Percentiles rank a stretch among this genome's conserved stretches.
phyloP scores from a whole-genome alignment of 257 asterid species.

The Asclepias syriaca region DNA sequence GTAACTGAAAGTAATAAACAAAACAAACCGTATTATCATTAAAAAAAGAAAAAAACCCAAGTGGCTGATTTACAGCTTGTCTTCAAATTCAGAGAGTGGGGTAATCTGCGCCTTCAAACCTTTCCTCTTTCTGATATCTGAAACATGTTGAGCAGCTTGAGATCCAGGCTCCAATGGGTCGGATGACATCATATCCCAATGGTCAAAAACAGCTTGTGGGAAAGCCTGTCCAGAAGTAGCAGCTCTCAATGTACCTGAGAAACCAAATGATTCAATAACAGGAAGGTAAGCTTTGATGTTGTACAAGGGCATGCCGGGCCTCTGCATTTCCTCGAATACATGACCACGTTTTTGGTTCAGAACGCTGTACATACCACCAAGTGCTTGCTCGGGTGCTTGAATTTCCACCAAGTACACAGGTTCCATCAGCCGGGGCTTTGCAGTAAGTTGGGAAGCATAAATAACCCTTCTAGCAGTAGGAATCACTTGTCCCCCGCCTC shows the following conservation, averaged over 20 bases:
- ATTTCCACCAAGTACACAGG: slow-evolving; percentile 38
- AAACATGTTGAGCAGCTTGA: slow-evolving; percentile 23
- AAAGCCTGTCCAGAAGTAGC: slow-evolving; percentile 43
- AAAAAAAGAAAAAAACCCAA: too few relatives aligned
- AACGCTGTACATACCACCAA: slow-evolving; percentile 39
- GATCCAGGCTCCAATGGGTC: slow-evolving; percentile 33
- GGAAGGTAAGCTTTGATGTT: slow-evolving; percentile 46
- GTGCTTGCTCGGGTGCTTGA: slow-evolving; percentile 40
- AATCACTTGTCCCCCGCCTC: slow-evolving; percentile 43
- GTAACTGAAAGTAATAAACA: too few relatives aligned
- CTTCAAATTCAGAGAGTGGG: slow-evolving; percentile 34
- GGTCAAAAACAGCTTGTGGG: slow-evolving; percentile 39
- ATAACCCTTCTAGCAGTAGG: slow-evolving; percentile 45
- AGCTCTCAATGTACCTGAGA: slow-evolving; percentile 35
- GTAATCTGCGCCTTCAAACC: slow-evolving; percentile 39
- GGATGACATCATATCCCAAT: slow-evolving; percentile 38
- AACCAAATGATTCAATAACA: slow-evolving; percentile 35
- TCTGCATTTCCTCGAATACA: slow-evolving; percentile 39
- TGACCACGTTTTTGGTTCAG: slow-evolving; percentile 44
- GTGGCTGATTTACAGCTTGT: slow-evolving; percentile 25
- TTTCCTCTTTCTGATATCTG: slow-evolving; percentile 37
- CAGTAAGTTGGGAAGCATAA: slow-evolving; percentile 39
- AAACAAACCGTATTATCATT: too few relatives aligned
- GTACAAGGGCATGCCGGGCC: slow-evolving; percentile 39
- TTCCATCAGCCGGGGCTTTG: slow-evolving; percentile 39